Evolutionary conservation across 1,284 basidiomycete species (phyloP), one percentile per base, ranked within the genome.

Genomic region (Sporisorium scitamineum): DNA sequence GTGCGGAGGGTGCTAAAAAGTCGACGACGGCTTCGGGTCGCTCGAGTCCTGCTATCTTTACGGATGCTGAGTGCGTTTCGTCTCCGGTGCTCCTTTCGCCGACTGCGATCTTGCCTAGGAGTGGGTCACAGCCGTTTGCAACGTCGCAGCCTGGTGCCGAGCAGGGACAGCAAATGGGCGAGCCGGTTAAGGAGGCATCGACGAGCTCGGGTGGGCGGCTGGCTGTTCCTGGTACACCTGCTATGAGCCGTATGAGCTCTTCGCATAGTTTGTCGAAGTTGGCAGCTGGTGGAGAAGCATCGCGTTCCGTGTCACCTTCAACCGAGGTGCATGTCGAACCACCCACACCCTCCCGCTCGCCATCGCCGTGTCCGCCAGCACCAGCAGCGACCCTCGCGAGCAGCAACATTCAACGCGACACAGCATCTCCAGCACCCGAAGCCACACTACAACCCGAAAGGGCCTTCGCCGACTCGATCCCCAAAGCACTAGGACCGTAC

Each of bases 401-500:
- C 27, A 34, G 45, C 10, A 34, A 45, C 2, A 22, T 61, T 9
- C 24, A 34, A 26, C 54, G 59, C n/a, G 50, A 70, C 41, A 52
- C 52, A 5, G 54, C 54, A 3, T 57, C 58, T 41, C 53, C 55
- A 8, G 61, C 68, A 16, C 58, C 54, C 26, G 68, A 60, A 13
- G 44, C 57, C 5, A 14, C 6, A 26, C 55, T 7, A 7, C 45
- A 58, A 2, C 27, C 47, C 22, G 70, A 60, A 9, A 53, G 44
- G 27, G 37, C 57, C 2, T 48, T 64, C 20, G 47, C 65, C n/a
- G 80, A 82, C 54, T 63, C 64, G 3, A 70, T 76, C 2, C 82
- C 82, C 0, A 66, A 61, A 20, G 47, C 61, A 9, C 54, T 84
- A 2, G 83, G 83, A 1, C 93, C 93, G 5, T 95, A 95, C 80